Percentiles rank a stretch among this genome's conserved stretches.
Evolutionary conservation across 768 basidiomycete genomes (phyloP).

Genomic region (Cystobasidium onofrii): DNA sequence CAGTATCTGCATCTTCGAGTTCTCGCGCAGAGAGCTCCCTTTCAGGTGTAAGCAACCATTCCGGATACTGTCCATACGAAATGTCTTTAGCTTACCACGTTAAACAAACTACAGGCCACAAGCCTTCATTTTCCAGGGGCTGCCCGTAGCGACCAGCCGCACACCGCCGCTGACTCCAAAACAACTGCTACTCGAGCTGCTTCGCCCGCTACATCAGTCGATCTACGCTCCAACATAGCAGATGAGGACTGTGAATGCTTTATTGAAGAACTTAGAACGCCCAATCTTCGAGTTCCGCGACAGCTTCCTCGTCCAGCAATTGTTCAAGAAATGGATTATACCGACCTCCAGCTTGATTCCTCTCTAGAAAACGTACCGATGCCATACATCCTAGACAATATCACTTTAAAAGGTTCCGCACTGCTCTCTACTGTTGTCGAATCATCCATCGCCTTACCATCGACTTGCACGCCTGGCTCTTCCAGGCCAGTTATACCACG

Average conservation of each 20-base stretch:
- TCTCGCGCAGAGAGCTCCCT: background rate
- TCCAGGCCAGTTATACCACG: background rate
- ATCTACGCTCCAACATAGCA: background rate
- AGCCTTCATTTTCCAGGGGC: no score
- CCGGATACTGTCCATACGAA: no score
- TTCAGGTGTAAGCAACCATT: background rate
- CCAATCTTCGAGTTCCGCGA: slow-evolving; percentile 30
- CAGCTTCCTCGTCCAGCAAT: slow-evolving; percentile 29
- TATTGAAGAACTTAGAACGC: background rate
- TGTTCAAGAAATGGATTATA: background rate
- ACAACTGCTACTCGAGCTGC: background rate
- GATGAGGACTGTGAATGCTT: background rate
- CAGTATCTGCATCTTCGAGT: background rate
- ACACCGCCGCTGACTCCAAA: background rate
- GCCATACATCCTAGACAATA: background rate
- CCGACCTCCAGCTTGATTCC: slow-evolving; percentile 29
- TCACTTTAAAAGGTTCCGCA: background rate
- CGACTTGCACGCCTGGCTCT: background rate
- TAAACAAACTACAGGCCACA: no score
- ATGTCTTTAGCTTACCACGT: no score
- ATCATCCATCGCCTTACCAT: slow-evolving; percentile 13
- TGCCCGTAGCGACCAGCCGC: no score
- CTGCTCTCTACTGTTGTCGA: slow-evolving; percentile 27
- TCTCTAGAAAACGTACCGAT: slow-evolving; percentile 15
- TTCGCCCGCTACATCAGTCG: background rate